phyloP scores from a whole-genome alignment of 2,329 filamentous ascomycete genomes.

The Diaporthe vexans region DNA sequence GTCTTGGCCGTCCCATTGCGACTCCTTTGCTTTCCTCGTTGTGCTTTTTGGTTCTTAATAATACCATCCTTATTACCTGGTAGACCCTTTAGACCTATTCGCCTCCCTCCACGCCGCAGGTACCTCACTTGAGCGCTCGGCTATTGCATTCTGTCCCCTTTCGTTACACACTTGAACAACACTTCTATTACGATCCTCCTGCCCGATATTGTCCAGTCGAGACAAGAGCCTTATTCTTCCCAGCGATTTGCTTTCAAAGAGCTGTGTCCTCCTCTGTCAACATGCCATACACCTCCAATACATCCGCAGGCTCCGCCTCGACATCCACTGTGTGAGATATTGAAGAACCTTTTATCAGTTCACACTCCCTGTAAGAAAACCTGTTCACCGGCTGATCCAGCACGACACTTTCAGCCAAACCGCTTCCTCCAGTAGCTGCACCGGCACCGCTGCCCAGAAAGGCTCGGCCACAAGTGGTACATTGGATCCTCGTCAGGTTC shows the following conservation, averaged over 20 bases:
- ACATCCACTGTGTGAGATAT: background rate
- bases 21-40: too few species aligned
- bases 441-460: background rate
- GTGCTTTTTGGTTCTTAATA: too few species aligned
- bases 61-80: too few species aligned
- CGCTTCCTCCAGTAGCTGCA: background rate
- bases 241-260: background rate
- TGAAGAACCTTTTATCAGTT: background rate
- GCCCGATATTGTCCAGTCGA: background rate
- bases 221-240: background rate
- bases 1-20: too few species aligned
- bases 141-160: too few species aligned
- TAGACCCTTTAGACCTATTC: too few species aligned
- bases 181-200: too few species aligned
- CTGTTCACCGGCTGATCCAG: background rate
- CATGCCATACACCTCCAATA: background rate
- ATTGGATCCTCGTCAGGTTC: background rate
- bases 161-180: too few species aligned
- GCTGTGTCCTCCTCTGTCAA: background rate
- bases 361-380: fast-evolving
- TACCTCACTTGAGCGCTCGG: too few species aligned
- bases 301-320: background rate
- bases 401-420: background rate
- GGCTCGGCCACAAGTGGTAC: background rate
- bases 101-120: too few species aligned